Evolutionary conservation across 805 yeast species (phyloP), one percentile per base, ranked within the genome.

Genomic region (Candida coleopterorum): DNA sequence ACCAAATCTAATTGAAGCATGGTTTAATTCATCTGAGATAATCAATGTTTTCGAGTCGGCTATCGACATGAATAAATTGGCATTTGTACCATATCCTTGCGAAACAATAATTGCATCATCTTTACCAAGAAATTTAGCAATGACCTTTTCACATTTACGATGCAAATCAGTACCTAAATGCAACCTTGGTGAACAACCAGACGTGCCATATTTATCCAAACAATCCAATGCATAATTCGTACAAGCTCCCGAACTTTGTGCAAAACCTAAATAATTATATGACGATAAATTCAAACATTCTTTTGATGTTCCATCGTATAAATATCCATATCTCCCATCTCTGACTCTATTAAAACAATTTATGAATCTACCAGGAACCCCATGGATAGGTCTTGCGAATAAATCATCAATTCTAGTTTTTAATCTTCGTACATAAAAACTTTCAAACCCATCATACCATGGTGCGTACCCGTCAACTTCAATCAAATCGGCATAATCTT

Each of bases 61-160:
- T 35, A 93, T 64, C 2, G 95, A 76, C 18, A 87, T 69, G 56
- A 93, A 90, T 37, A 93, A 68, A 50, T 82, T 79, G 14, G 96
- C 95, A 57, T 93, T 93, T 4, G 98, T 93, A 49, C 95, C 93
- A 58, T 87, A 93, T 39, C 99, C 99, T 85, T 87, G 93, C 29
- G 94, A 81, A 47, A 87, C 84, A 20, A 93, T 62, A 53, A 88
- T 66, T 4, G 96, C 75, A 46, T 85, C 95, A 43, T 89, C 96
- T 56, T 87, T 86, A 18, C 96, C 97, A 18, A 90, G 78, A 57
- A 90, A 93, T 16, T 77, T 70, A 18, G 99, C 95, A 42, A 88
- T 70, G 25, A 80, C 72, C 41, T 56, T 60, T 63, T 93, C 98
- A 39, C 96, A 81, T 43, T 76, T 72, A 24, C 61, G 47, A 53